phyloP scores from a whole-genome alignment of 2,329 filamentous ascomycete genomes.

The Penicillium oxalicum region DNA sequence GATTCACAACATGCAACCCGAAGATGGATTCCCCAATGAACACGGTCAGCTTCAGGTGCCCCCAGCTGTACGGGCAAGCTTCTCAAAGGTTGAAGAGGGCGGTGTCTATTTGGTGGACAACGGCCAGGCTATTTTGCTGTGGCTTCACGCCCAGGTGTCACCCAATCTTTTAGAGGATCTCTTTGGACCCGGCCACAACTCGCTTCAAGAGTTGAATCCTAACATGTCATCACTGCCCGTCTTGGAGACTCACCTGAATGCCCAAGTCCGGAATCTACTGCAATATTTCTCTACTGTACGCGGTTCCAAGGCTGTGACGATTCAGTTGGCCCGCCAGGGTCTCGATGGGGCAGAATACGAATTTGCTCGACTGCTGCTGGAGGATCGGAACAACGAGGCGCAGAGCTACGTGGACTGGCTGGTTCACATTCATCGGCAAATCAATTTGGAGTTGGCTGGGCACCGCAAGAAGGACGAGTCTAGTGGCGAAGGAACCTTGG shows the following conservation, averaged over 20 bases:
- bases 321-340: slow-evolving; percentile 87
- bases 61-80: slow-evolving; percentile 71
- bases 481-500: slow-evolving; percentile 38
- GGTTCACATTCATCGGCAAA: slow-evolving; percentile 86
- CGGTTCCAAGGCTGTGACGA: slow-evolving; percentile 78
- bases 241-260: slow-evolving; percentile 85
- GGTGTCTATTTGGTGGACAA: slow-evolving; percentile 95
- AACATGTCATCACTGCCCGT: slow-evolving; percentile 75
- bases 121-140: slow-evolving; percentile 83
- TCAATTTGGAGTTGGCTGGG: slow-evolving; percentile 71
- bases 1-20: slow-evolving; percentile 78
- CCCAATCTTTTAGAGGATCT: slow-evolving; percentile 86
- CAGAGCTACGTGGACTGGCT: slow-evolving; percentile 99
- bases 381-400: slow-evolving; percentile 95
- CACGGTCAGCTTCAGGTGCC: slow-evolving; percentile 85
- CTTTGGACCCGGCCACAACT: slow-evolving; percentile 69
- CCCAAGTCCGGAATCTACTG: slow-evolving; percentile 87
- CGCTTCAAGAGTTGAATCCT: slow-evolving; percentile 70
- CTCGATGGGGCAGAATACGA: slow-evolving; percentile 94
- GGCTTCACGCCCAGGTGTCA: slow-evolving; percentile 87
- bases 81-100: slow-evolving; percentile 81
- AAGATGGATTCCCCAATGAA: slow-evolving; percentile 89
- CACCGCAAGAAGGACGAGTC: slow-evolving; percentile 45
- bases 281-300: slow-evolving; percentile 76
- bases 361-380: slow-evolving; percentile 83